These are phyloP conservation scores for Vitis amurensis DNA, from an alignment of 164 flowering plant genomes.

Conservation along the genomic window DNA sequence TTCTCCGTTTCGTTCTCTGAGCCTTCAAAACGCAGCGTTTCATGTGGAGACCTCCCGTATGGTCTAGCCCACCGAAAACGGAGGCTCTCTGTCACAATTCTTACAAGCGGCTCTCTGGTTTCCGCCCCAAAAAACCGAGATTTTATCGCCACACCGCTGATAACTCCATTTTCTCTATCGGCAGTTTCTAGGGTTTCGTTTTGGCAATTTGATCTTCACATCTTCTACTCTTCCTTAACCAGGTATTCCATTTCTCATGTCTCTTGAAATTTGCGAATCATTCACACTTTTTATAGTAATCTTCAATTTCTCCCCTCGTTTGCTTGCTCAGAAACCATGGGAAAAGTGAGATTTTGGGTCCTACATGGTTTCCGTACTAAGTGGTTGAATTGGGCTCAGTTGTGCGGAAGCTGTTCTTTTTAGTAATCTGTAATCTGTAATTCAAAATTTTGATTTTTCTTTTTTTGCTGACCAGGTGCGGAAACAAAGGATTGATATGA, in stretches of 20 bases:
- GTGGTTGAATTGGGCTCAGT: neutral
- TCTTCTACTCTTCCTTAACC: neutral
- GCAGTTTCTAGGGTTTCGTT: conserved; percentile 1
- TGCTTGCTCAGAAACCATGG: neutral
- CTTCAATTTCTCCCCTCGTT: neutral
- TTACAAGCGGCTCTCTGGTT: neutral
- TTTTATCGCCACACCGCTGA: too few relatives aligned
- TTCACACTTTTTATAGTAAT: neutral
- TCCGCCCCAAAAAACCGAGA: neutral
- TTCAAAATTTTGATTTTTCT: neutral
- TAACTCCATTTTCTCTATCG: too few relatives aligned
- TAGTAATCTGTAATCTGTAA: neutral
- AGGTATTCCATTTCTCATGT: neutral
- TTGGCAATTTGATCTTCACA: neutral
- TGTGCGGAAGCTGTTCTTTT: neutral
- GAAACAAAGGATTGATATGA: neutral
- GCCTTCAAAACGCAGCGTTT: too few relatives aligned
- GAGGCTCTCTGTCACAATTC: too few relatives aligned
- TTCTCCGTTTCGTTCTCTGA: too few relatives aligned
- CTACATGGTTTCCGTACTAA: neutral
- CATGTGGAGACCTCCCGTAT: too few relatives aligned
- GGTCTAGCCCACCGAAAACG: too few relatives aligned
- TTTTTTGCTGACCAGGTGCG: neutral
- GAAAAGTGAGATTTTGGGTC: neutral
- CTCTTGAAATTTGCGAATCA: neutral